phyloP scores from a whole-genome alignment of 768 basidiomycete genomes.

The Panus rudis region DNA sequence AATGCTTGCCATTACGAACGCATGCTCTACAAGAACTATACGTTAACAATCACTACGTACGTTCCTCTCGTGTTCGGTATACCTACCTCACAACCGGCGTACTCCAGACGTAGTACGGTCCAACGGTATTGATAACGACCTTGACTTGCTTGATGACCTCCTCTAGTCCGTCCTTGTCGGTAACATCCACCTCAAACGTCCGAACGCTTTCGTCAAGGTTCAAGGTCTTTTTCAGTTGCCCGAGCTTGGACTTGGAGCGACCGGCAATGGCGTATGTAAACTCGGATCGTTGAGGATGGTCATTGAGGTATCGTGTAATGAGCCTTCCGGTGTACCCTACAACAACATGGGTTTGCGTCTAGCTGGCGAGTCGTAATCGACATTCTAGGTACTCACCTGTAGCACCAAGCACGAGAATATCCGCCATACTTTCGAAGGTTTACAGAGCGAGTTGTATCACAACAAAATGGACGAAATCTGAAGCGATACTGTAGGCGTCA shows the following conservation, averaged over 20 bases:
- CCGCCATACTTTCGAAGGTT: slow-evolving; percentile 32
- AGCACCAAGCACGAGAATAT: slow-evolving; percentile 68
- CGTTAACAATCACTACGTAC: background rate
- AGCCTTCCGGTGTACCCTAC: slow-evolving; percentile 65
- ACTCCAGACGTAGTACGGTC: slow-evolving; percentile 69
- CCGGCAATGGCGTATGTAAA: slow-evolving; percentile 71
- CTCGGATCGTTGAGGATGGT: slow-evolving; percentile 47
- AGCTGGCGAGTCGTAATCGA: background rate
- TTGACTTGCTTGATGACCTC: slow-evolving; percentile 46
- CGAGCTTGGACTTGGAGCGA: slow-evolving; percentile 58
- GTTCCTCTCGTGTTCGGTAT: too few relatives aligned
- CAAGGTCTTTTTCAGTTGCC: slow-evolving; percentile 41
- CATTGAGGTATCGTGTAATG: slow-evolving; percentile 56
- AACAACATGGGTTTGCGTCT: background rate
- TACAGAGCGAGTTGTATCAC: too few relatives aligned
- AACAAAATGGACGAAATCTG: too few relatives aligned
- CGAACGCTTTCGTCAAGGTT: slow-evolving; percentile 35
- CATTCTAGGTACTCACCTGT: slow-evolving; percentile 40
- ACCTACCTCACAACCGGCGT: slow-evolving; percentile 63
- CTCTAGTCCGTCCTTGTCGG: slow-evolving; percentile 45
- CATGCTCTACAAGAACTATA: slow-evolving; percentile 47
- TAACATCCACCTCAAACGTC: slow-evolving; percentile 53
- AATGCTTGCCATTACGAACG: slow-evolving; percentile 67
- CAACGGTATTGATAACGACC: slow-evolving; percentile 73
- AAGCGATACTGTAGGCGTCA: too few relatives aligned